phyloP scores from a whole-genome alignment of 2,329 filamentous ascomycete genomes.

The Furcasterigmium sp. region DNA sequence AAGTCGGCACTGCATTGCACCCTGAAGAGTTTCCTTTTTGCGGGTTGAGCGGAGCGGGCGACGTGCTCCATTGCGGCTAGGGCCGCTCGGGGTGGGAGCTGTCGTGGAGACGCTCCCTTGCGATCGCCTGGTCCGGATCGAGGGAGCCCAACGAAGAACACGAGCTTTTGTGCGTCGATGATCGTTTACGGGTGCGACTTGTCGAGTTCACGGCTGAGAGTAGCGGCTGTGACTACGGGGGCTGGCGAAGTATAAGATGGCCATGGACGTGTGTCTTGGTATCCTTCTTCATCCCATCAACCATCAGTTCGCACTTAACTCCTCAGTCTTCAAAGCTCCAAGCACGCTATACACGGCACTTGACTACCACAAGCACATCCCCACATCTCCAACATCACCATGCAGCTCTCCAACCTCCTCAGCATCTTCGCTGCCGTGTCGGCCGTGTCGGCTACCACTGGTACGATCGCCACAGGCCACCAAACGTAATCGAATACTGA shows the following conservation, averaged over 20 bases:
- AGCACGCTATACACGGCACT: no score
- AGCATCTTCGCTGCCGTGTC: constrained; percentile 31
- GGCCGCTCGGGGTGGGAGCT: not conserved
- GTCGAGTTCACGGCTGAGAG: no score
- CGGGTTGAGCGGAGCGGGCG: not conserved
- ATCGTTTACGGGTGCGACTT: no score
- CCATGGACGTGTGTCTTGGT: not conserved
- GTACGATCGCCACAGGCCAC: not conserved
- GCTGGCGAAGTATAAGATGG: not conserved
- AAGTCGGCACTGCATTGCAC: no score
- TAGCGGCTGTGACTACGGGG: no score
- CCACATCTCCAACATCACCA: constrained; percentile 31
- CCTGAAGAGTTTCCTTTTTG: no score
- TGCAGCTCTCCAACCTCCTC: constrained; percentile 38
- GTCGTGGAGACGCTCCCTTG: not conserved
- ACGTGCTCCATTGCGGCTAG: not conserved
- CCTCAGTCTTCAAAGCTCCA: not conserved
- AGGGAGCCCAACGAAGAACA: not conserved
- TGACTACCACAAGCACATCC: constrained; percentile 15
- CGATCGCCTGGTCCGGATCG: not conserved
- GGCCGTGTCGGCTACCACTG: constrained; percentile 26
- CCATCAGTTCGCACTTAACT: not conserved
- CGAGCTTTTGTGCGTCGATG: not conserved
- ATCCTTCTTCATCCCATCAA: not conserved
- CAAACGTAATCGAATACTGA: constrained; percentile 8